A percentile compares a stretch with the other conserved stretches of the same genome.
Evolutionary conservation across 352 stramenopile genomes (phyloP).

Genomic region (Phytopythium montanum): DNA sequence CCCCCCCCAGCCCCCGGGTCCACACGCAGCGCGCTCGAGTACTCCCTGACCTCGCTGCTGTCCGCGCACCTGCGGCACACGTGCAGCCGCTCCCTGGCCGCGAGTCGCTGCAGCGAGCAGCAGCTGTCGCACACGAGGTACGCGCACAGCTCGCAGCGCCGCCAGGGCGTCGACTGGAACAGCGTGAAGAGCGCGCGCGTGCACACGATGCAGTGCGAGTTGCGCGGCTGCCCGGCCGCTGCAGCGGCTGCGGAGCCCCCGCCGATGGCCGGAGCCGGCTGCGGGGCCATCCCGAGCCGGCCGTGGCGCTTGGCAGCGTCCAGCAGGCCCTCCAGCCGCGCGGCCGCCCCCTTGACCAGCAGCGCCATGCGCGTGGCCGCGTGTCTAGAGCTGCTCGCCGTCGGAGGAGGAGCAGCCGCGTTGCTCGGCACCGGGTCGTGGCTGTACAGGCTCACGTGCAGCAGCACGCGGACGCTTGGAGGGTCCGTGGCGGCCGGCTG

Average conservation of each 20-base stretch:
- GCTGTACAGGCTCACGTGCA: constrained; percentile 16
- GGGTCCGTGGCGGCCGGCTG: constrained; percentile 12
- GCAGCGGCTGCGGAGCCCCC: constrained; percentile 2
- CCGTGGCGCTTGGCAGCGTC: constrained; percentile 16
- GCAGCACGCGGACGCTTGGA: constrained; percentile 21
- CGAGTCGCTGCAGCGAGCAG: constrained; percentile 23
- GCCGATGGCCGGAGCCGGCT: constrained; percentile 5
- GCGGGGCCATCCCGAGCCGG: constrained; percentile 8
- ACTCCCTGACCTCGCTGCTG: constrained; percentile 35
- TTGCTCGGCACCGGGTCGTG: neutral
- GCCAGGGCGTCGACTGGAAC: constrained; percentile 17
- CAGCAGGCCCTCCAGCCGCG: constrained; percentile 14
- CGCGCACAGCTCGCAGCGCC: constrained; percentile 29
- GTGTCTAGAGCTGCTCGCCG: neutral
- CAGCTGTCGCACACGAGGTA: constrained; percentile 32
- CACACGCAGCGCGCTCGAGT: constrained; percentile 9
- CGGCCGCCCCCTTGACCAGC: constrained; percentile 19
- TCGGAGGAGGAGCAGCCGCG: too few relatives aligned
- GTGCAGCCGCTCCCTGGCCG: constrained; percentile 9
- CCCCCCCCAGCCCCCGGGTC: too few relatives aligned
- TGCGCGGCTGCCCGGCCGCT: constrained; percentile 15
- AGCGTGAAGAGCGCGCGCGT: constrained; percentile 27
- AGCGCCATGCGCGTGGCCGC: constrained; percentile 17
- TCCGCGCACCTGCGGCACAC: constrained; percentile 41
- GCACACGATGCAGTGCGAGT: constrained; percentile 32